Evolutionary conservation across 139 green algal species (phyloP), one percentile per base, ranked within the genome.

Genomic region (Bryopsis sp.): DNA sequence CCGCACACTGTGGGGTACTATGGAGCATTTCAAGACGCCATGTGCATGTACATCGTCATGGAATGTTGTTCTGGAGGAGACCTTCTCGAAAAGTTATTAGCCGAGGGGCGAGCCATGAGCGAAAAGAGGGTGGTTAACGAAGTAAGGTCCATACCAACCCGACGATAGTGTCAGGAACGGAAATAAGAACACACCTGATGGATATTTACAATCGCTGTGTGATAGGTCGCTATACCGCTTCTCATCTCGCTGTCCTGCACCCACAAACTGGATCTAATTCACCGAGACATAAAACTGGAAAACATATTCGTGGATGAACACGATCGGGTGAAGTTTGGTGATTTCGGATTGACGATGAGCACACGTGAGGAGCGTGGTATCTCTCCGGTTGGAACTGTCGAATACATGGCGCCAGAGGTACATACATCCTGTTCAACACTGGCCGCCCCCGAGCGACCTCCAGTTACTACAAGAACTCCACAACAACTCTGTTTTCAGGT

Each of bases 351-450:
- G 48, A 85, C 82, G 2, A 85, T 88, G 80, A 79, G 67, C 70
- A 82, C 75, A 59, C 71, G 64, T 36, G 78, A 87, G 72, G 82
- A 89, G 73, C 39, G 76, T 29, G 78, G 82, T 47, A 87, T 88
- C 59, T 82, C 74, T 2, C 83, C 81, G 15, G 81, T 88, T 7
- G 84, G 84, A 33, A 90, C 84, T 8, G 82, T 88, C 43, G 82
- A 88, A 54, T 90, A 90, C 71, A 90, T 90, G 84, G 79, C 81
- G 19, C 84, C 84, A 2, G 84, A 89, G 75, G 79, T 84, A 66
- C n/a, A 58, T 2, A 11, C 19, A 63, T 19, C 1, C 37, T 26
- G 43, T 34, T 33, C 34, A 66, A 60, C 1, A 57, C 26, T 11
- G 15, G 43, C 43, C 11, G 11, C 43, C 43, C n/a, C n/a, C n/a